Percentiles rank a stretch among this genome's conserved stretches.
Conservation (phyloP, 2,329 filamentous ascomycete species). For the Arthroderma sp. region DNA sequence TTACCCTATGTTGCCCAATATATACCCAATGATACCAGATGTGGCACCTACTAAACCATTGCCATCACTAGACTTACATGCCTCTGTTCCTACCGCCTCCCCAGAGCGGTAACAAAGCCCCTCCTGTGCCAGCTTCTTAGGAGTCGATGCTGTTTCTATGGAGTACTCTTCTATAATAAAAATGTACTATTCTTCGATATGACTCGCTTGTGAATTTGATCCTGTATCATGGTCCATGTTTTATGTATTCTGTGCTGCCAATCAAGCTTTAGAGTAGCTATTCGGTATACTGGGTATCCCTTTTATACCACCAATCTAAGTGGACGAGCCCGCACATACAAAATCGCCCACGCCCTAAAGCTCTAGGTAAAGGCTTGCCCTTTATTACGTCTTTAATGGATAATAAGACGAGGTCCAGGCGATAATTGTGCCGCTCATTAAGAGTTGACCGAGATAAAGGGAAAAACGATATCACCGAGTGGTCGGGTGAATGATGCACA, state of each 20-base stretch:
- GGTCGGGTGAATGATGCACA: no score
- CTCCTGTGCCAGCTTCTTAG: slow-evolving; percentile 14
- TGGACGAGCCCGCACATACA: no score
- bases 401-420: no score
- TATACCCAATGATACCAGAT: neutral
- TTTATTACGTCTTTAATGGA: no score
- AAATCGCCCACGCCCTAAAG: no score
- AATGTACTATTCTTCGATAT: neutral
- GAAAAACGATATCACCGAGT: no score
- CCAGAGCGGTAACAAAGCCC: slow-evolving; percentile 26
- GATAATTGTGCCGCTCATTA: no score
- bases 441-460: no score
- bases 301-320: no score
- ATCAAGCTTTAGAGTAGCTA: neutral
- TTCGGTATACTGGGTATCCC: neutral
- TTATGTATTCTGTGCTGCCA: neutral
- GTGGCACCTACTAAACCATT: neutral
- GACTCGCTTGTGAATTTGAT: neutral
- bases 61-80: slow-evolving; percentile 43
- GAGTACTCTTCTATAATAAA: no score
- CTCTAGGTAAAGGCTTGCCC: no score
- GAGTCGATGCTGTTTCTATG: neutral
- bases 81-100: slow-evolving; percentile 51
- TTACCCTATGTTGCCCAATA: neutral
- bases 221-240: neutral